These are phyloP conservation scores for Arabidopsis arenosa DNA, from an alignment of 345 rosid species.

Conservation along the genomic window DNA sequence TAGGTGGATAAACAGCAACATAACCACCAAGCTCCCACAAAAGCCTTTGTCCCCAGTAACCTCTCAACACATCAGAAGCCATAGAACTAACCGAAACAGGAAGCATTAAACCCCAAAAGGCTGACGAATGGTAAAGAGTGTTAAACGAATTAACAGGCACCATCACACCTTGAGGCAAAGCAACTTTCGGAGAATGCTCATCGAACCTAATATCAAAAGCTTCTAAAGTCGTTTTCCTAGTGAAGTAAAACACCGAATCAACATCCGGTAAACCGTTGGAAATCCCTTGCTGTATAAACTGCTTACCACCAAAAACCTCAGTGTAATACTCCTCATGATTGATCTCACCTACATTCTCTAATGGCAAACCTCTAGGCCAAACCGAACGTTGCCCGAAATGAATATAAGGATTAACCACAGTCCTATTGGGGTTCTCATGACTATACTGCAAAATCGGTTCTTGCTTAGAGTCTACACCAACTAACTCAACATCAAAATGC, in stretches of 20 bases:
- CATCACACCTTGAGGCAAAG: conserved; percentile 95
- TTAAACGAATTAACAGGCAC: conserved; percentile 93
- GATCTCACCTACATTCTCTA: conserved; percentile 91
- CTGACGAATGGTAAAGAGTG: conserved; percentile 87
- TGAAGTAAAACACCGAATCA: conserved; percentile 96
- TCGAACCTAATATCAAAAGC: conserved; percentile 93
- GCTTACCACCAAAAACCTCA: conserved; percentile 94
- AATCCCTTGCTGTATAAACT: conserved; percentile 94
- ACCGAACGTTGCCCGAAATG: conserved; percentile 98
- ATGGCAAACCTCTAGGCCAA: conserved; percentile 99
- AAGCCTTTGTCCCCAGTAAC: conserved; percentile 97
- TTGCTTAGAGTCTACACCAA: conserved; percentile 86
- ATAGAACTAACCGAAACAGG: conserved; percentile 94
- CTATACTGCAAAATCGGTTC: conserved; percentile 84
- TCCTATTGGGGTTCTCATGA: conserved; percentile 78
- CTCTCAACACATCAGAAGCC: conserved; percentile 99
- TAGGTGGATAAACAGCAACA: conserved; percentile 94
- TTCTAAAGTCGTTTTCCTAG: conserved; percentile 79
- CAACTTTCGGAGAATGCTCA: conserved; percentile 89
- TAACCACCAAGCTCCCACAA: conserved; percentile 98
- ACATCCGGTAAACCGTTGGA: conserved; percentile 97
- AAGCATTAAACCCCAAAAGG: conserved; percentile 99
- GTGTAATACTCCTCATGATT: conserved; percentile 91
- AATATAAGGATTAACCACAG: conserved; percentile 85
- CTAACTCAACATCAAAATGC: conserved; percentile 89